A percentile compares a stretch with the other conserved stretches of the same genome.
Conservation (phyloP, 2,329 filamentous ascomycete species). For the Diaporthe sp. region DNA sequence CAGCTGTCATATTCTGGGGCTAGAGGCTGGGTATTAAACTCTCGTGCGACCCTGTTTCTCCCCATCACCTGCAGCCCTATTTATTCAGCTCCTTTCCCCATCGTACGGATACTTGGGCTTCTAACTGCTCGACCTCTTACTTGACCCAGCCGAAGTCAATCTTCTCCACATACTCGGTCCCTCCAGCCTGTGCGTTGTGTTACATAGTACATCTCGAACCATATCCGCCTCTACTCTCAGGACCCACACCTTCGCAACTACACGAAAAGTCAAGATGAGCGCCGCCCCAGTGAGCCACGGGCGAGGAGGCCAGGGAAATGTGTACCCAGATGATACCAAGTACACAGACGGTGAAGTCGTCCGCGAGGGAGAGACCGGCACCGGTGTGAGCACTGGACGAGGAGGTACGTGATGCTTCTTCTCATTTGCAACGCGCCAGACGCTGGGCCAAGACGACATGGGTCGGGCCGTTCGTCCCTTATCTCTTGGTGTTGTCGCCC, state of each 20-base stretch:
- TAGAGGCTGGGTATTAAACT: background rate
- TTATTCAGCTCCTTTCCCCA: background rate
- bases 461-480: background rate
- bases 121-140: background rate
- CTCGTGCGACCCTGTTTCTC: background rate
- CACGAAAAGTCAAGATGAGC: slow-evolving; percentile 48
- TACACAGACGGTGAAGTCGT: slow-evolving; percentile 76
- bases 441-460: slow-evolving; percentile 8
- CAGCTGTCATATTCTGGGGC: slow-evolving; percentile 18
- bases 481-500: slow-evolving; percentile 11
- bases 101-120: background rate
- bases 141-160: background rate
- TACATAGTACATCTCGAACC: background rate
- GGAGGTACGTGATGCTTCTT: slow-evolving; percentile 62
- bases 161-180: background rate
- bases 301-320: slow-evolving; percentile 74
- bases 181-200: background rate
- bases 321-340: slow-evolving; percentile 68
- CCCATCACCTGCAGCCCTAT: background rate
- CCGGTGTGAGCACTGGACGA: slow-evolving; percentile 71
- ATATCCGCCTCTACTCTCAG: background rate
- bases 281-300: slow-evolving; percentile 70
- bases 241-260: background rate
- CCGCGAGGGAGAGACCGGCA: slow-evolving; percentile 66
- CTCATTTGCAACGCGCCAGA: background rate